Evolutionary conservation across 2,329 filamentous ascomycete species (phyloP), one percentile per base, ranked within the genome.

Genomic region (Raffaelea ambrosiae): DNA sequence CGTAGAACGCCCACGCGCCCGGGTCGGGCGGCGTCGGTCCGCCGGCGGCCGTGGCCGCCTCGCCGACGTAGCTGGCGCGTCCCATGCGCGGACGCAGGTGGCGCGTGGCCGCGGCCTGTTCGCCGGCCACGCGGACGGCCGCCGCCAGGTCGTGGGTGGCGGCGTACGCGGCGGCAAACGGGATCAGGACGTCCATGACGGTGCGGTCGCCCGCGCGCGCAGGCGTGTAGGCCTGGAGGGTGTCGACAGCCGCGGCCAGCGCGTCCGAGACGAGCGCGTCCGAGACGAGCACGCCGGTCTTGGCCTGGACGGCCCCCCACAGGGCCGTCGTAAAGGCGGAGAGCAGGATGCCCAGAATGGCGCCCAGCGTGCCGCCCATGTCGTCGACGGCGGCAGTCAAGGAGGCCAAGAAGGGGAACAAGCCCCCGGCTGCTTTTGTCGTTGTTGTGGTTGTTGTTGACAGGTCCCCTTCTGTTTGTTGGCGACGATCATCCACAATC

Each of bases 51-150:
- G 74, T 89, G 19, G 84, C 84, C 61, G 71, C 77, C 51, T 84
- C 85, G 53, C 85, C 87, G 46, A 94, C 80, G 63, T 94, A 94
- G 11, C 91, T 86, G 3, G 84, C 81, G 49, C 88, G 71, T 5
- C 91, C 93, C 35, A 97, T 70, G 56, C 83, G 91, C 38, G 91
- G 87, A 63, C 84, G 81, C 89, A 97, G 95, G n/a, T 84, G 84
- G 70, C 89, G 94, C 16, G 91, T 97, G 21, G 78, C 79, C 53
- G 91, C 84, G 4, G 89, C 85, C 1, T 84, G 90, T 45, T 81
- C 72, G 55, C 78, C 76, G 1, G 89, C 83, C 3, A 86, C 88
- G 58, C 79, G 71, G 0, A 88, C 88, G 13, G 91, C 89, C 61
- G 81, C 72, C 55, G 79, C 76, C 18, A 91, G 63, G 61, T 86